These are phyloP conservation scores for Ananas comosus DNA, from an alignment of 176 grass and related monocot genomes.

Conservation along the genomic window DNA sequence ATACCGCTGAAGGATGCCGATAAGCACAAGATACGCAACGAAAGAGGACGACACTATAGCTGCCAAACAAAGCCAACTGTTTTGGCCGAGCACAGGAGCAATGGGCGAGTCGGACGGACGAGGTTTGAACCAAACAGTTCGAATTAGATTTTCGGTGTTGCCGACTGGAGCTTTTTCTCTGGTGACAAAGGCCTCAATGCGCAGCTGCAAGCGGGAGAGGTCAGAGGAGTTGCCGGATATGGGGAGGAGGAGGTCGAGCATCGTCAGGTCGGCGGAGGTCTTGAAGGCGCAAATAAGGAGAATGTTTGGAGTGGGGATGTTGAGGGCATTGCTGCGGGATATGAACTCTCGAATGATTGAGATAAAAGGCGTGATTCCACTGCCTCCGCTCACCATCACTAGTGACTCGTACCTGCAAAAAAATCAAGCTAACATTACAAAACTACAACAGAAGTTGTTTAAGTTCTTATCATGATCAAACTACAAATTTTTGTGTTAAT, in stretches of 20 bases:
- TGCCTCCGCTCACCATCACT: conserved; percentile 47
- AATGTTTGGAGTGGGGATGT: conserved; percentile 26
- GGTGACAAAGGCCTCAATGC: conserved; percentile 47
- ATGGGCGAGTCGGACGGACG: conserved; percentile 28
- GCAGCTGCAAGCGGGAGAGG: conserved; percentile 24
- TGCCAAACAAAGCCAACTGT: conserved; percentile 41
- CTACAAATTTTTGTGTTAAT: no score
- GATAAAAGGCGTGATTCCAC: conserved; percentile 59
- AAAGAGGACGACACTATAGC: conserved; percentile 40
- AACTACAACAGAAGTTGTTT: no score
- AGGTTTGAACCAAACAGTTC: conserved; percentile 40
- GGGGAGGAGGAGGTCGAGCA: conserved; percentile 51
- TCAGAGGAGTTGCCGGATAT: conserved; percentile 20
- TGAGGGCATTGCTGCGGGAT: conserved; percentile 11
- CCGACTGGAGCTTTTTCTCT: conserved; percentile 23
- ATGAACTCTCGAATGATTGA: conserved; percentile 43
- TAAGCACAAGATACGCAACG: conserved; percentile 32
- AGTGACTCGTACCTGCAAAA: conserved; percentile 31
- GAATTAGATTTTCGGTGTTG: conserved; percentile 10
- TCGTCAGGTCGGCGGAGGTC: conserved; percentile 44
- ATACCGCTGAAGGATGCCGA: conserved; percentile 28
- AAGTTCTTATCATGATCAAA: no score
- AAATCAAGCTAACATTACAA: no score
- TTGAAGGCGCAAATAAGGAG: conserved; percentile 43
- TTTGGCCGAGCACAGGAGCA: conserved; percentile 33